Base-by-base conservation (phyloP, 768 basidiomycete species). In the Rubroboletus satanas region DNA sequence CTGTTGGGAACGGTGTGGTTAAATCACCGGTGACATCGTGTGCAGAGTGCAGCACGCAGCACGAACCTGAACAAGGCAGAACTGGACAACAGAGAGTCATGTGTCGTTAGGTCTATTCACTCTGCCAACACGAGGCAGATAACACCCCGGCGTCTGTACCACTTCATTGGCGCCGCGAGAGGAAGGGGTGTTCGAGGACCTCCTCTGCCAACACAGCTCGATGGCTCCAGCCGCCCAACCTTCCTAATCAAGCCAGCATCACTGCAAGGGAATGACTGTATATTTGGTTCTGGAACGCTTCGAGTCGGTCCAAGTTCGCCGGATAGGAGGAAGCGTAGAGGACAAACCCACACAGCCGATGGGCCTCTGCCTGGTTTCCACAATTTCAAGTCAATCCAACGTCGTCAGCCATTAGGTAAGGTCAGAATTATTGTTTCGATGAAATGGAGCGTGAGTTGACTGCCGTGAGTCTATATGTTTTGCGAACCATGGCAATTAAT, bases 81-180 rank as follows among this genome's bases (percentile, higher is more conserved):
- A 14, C n/a, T 42, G 46, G 38, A 44, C 26, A 23, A 33, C 49
- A 38, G 33, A 28, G 23, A 36, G 45, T 58, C 46, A 43, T 45
- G 42, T n/a, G 46, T 47, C 33, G 17, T 32, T 33, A 37, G 26
- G 49, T 28, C 18, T 18, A 8, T 45, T 14, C 32, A n/a, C 38
- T 49, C 23, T 28, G 26, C 42, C 47, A 49, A 52, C 64, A 68
- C 35, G 67, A 67, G 65, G 66, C 67, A 58, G 67, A 64, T 65
- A 63, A 62, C 63, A 54, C 43, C 35, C 58, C 58, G 61, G 67
- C 63, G 67, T 62, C 67, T 69, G 53, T 69, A 56, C 49, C 63
- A 49, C 26, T 18, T 39, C 35, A n/a, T 48, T 54, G 61, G 56
- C 59, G 57, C 62, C 44, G 51, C 26, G 42, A 46, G 54, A 45